Base-by-base conservation (phyloP, 2,329 filamentous ascomycete species). In the Trichoderma aggressivum region DNA sequence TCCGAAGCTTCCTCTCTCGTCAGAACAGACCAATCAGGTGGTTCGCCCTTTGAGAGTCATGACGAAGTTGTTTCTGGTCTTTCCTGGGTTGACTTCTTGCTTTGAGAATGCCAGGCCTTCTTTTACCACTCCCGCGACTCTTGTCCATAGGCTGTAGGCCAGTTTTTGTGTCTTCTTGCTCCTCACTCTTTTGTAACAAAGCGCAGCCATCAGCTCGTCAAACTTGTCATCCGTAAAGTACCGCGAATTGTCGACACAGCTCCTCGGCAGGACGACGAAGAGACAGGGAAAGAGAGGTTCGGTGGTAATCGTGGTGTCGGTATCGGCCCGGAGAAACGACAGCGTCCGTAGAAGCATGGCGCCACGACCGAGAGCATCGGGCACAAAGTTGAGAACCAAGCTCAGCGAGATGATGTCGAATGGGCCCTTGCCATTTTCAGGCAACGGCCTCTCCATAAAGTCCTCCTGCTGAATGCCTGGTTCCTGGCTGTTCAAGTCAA, bases 321-420 rank as follows among this genome's bases (percentile, higher is more conserved):
- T 50, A 32, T 75, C 73, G 55, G 74, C 47, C 58, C 82, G 87
- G 58, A 97, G 83, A 77, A 97, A 97, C 24, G 87, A 82, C 16
- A 91, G 85, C 39, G 91, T 94, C 53, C 92, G 88, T 66, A 87
- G 85, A 67, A 99, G 87, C 96, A 99, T 99, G 71, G 92, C 88
- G 2, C 96, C 96, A 75, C 94, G 88, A 5, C 86, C 87, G 36
- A 82, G 82, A 3, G 94, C 87, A 75, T 94, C 90, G 0, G 95
- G 93, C 3, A 98, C 94, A 78, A 94, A 99, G 80, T 99, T 99
- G 73, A 99, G 85, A 6, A 99, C 96, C 67, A 99, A 84, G 10
- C 94, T 97, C 28, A 99, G 85, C 63, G 94, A 97, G 77, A 99
- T 91, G 65, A 98, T 88, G 79, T 99, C 93, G 79, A 98, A 98